phyloP scores from a whole-genome alignment of 2,329 filamentous ascomycete species.

The Diplodia corticola region DNA sequence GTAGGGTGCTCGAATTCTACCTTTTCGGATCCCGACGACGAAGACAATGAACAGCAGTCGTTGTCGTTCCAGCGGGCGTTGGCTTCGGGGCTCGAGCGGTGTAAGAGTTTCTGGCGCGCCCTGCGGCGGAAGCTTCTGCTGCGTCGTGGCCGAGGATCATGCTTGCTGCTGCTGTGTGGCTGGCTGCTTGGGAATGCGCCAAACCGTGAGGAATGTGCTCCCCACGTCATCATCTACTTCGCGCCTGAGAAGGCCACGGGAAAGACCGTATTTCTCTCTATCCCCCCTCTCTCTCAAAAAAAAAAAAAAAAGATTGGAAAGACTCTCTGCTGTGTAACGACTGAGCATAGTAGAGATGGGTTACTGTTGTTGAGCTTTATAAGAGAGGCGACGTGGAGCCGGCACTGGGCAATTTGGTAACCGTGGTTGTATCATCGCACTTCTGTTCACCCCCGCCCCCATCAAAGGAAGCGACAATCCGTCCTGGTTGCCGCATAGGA shows the following conservation, averaged over 20 bases:
- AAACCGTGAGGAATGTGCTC: conserved; percentile 16
- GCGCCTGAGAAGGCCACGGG: background rate
- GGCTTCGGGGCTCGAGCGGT: background rate
- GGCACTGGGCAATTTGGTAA: background rate
- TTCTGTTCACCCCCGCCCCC: background rate
- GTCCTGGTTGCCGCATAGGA: background rate
- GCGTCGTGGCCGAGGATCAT: background rate
- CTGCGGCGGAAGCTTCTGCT: conserved; percentile 1
- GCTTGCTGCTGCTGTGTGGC: background rate
- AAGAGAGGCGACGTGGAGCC: background rate
- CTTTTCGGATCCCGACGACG: background rate
- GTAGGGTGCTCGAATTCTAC: conserved; percentile 15
- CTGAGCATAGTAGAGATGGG: background rate
- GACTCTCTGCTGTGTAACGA: background rate
- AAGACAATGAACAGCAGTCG: background rate
- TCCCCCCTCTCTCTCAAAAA: background rate
- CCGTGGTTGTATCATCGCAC: background rate
- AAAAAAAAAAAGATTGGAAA: background rate
- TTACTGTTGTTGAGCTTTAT: background rate
- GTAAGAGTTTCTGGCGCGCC: background rate
- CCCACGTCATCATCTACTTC: background rate
- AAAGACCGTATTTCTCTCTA: background rate
- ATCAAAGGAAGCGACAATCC: background rate
- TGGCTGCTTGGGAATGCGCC: conserved; percentile 20
- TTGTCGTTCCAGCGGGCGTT: background rate